These are phyloP conservation scores for Rhinocladiella mackenziei DNA, from an alignment of 2,329 filamentous ascomycete species.

Conservation along the genomic window DNA sequence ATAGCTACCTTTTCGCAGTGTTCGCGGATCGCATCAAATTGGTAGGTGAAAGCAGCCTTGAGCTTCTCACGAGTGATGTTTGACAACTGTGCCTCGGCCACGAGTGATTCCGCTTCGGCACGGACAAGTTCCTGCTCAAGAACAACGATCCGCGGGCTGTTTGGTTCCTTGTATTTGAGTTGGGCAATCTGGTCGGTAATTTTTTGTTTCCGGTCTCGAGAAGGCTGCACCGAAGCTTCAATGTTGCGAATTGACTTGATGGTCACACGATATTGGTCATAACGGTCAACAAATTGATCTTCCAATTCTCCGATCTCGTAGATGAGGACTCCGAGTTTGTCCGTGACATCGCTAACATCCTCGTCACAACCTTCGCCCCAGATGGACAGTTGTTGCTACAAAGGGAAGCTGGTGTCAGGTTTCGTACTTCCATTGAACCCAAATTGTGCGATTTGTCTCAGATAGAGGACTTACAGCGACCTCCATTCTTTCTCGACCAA, in stretches of 20 bases:
- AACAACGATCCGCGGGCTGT: slow-evolving; percentile 94
- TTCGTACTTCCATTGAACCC: neutral
- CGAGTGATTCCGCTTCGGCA: slow-evolving; percentile 96
- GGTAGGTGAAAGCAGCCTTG: slow-evolving; percentile 96
- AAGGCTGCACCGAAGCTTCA: slow-evolving; percentile 95
- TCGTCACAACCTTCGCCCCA: slow-evolving; percentile 97
- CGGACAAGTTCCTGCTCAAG: slow-evolving; percentile 98
- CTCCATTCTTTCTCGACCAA: slow-evolving; percentile 95
- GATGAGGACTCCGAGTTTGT: slow-evolving; percentile 95
- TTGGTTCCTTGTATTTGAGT: slow-evolving; percentile 99
- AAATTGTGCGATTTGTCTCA: neutral
- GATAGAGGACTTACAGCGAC: slow-evolving; percentile 69
- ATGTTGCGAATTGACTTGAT: slow-evolving; percentile 99
- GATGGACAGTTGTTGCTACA: slow-evolving; percentile 92
- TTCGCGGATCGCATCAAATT: slow-evolving; percentile 95
- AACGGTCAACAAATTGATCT: slow-evolving; percentile 96
- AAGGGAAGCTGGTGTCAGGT: neutral
- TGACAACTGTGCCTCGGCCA: slow-evolving; percentile 94
- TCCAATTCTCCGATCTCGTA: slow-evolving; percentile 98
- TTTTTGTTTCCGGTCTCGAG: slow-evolving; percentile 99
- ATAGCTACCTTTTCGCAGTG: slow-evolving; percentile 98
- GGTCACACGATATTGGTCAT: slow-evolving; percentile 97
- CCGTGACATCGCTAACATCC: slow-evolving; percentile 96
- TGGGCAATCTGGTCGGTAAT: slow-evolving; percentile 98
- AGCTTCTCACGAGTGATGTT: slow-evolving; percentile 99